Evolutionary conservation across 139 green algal species (phyloP).

Genomic region (Chlorella vulgaris): DNA sequence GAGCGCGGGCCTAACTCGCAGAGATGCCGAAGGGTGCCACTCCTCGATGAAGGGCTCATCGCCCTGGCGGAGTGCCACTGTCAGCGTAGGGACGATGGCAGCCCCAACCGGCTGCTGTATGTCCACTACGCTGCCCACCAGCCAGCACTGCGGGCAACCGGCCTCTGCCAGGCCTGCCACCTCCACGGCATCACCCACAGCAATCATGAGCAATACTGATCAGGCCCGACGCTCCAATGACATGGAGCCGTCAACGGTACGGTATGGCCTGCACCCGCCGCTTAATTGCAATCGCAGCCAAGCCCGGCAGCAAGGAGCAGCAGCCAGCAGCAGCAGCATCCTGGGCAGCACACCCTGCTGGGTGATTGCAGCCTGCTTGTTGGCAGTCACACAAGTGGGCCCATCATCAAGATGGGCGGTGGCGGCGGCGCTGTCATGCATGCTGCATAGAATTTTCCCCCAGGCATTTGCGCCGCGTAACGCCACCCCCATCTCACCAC

Average conservation of each 20-base stretch:
- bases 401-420: no score
- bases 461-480: no score
- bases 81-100: neutral
- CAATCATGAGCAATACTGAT: neutral
- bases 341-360: constrained; percentile 39
- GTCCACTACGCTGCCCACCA: neutral
- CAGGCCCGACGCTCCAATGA: no score
- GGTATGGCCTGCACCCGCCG: no score
- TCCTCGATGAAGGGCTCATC: neutral
- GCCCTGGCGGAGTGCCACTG: no score
- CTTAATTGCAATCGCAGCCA: no score
- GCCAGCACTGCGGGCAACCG: neutral
- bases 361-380: constrained; percentile 47
- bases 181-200: neutral
- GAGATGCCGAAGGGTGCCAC: neutral
- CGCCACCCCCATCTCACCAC: no score
- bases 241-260: no score
- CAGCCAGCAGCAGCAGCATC: constrained; percentile 9
- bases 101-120: neutral
- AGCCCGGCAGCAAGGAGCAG: neutral
- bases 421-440: no score
- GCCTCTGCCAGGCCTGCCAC: neutral
- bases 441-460: no score
- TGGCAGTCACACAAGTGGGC: constrained; percentile 6
- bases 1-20: constrained; percentile 2